phyloP scores from a whole-genome alignment of 495 filamentous ascomycete species.

The Talaromyces ruber region DNA sequence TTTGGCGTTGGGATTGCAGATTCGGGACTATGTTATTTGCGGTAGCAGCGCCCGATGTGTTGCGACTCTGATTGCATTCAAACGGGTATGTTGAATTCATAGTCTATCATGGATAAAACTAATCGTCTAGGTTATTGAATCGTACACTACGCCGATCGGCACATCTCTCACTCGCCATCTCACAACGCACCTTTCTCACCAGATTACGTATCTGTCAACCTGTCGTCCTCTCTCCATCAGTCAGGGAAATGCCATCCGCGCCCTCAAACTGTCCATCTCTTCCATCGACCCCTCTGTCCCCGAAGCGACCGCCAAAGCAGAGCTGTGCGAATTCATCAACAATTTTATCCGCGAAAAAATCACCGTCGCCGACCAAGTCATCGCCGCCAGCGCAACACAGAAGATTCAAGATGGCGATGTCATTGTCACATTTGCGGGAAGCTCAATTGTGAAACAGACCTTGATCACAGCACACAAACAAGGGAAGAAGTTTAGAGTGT shows the following conservation, averaged over 20 bases:
- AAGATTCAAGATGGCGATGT: slow-evolving; percentile 74
- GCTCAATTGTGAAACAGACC: slow-evolving; percentile 73
- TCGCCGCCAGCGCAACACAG: slow-evolving; percentile 62
- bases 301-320: slow-evolving; percentile 67
- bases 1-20: slow-evolving; percentile 77
- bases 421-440: slow-evolving; percentile 84
- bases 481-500: slow-evolving; percentile 70
- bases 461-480: slow-evolving; percentile 60
- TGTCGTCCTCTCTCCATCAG: slow-evolving; percentile 88
- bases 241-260: slow-evolving; percentile 92
- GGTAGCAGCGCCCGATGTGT: slow-evolving; percentile 86
- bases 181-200: slow-evolving; percentile 85
- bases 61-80: slow-evolving; percentile 81
- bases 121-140: slow-evolving; percentile 65
- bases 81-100: slow-evolving; percentile 51
- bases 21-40: slow-evolving; percentile 80
- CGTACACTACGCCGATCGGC: slow-evolving; percentile 78
- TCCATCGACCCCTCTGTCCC: slow-evolving; percentile 74
- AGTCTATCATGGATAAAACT: background rate
- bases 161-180: slow-evolving; percentile 84
- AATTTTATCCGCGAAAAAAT: slow-evolving; percentile 85
- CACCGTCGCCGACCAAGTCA: slow-evolving; percentile 75
- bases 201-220: slow-evolving; percentile 88
- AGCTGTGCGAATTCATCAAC: slow-evolving; percentile 74
- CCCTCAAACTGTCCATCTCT: slow-evolving; percentile 82